Conservation (phyloP, 2,329 filamentous ascomycete species). For the Lithohypha guttulata region DNA sequence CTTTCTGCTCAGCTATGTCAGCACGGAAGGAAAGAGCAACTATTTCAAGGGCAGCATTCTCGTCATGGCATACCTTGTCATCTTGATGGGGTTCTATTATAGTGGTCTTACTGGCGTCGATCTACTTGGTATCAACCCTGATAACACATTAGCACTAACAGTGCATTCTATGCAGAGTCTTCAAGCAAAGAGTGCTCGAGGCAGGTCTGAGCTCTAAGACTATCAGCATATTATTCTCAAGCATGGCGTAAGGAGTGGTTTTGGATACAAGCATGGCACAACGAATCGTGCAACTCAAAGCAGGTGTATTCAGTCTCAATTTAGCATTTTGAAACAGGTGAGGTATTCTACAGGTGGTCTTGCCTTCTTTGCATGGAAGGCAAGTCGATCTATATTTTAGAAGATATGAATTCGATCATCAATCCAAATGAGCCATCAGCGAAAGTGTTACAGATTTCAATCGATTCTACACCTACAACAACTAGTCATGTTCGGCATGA, state of each 20-base stretch:
- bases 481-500: too few relatives aligned
- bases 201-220: background rate
- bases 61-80: conserved; percentile 83
- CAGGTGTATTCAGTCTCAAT: too few relatives aligned
- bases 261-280: too few relatives aligned
- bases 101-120: conserved; percentile 50
- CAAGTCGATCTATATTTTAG: too few relatives aligned
- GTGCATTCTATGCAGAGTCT: conserved; percentile 5
- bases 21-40: conserved; percentile 97
- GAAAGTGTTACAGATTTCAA: too few relatives aligned
- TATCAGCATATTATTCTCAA: background rate
- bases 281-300: too few relatives aligned
- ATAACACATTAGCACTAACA: conserved; percentile 34
- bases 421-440: too few relatives aligned
- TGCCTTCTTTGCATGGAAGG: too few relatives aligned
- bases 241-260: conserved; percentile 1
- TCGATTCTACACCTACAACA: too few relatives aligned
- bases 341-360: too few relatives aligned
- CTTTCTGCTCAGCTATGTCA: conserved; percentile 93
- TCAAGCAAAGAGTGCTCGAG: background rate
- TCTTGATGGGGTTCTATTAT: conserved; percentile 84
- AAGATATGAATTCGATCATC: too few relatives aligned
- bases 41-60: conserved; percentile 99
- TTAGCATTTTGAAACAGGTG: too few relatives aligned
- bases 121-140: conserved; percentile 36